A percentile compares a stretch with the other conserved stretches of the same genome.
phyloP scores from a whole-genome alignment of 495 filamentous ascomycete genomes.

The Aspergillus cristatus region DNA sequence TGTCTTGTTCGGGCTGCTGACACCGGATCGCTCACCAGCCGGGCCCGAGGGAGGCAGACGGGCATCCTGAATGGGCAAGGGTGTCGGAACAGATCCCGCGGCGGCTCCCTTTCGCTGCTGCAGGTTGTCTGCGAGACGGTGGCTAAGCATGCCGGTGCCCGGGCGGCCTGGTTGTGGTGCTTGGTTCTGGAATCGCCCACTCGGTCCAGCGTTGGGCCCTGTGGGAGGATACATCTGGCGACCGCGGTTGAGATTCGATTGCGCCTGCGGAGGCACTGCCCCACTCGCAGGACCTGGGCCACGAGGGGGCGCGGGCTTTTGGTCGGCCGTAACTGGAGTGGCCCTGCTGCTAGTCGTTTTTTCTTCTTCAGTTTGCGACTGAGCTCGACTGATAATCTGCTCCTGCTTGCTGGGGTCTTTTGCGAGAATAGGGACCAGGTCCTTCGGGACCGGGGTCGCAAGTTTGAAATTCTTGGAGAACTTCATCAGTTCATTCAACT shows the following conservation, averaged over 20 bases:
- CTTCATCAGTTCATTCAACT: constrained; percentile 87
- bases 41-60: constrained; percentile 42
- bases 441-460: constrained; percentile 77
- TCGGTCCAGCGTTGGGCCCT: constrained; percentile 29
- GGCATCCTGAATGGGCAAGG: constrained; percentile 46
- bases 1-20: constrained; percentile 38
- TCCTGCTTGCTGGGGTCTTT: constrained; percentile 91
- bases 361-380: constrained; percentile 49
- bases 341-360: constrained; percentile 45
- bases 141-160: constrained; percentile 40
- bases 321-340: constrained; percentile 23
- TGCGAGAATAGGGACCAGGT: constrained; percentile 88
- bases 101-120: constrained; percentile 46
- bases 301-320: constrained; percentile 22
- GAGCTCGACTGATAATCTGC: constrained; percentile 79
- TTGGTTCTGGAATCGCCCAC: constrained; percentile 33
- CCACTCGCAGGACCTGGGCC: constrained; percentile 19
- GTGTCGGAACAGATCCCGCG: constrained; percentile 36
- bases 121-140: constrained; percentile 46
- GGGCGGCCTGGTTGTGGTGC: constrained; percentile 31
- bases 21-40: constrained; percentile 30
- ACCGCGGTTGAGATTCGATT: constrained; percentile 25
- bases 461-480: constrained; percentile 94
- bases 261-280: constrained; percentile 22
- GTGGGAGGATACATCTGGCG: constrained; percentile 41